Evolutionary conservation across 208 protist genomes (phyloP).

Genomic region (Crithidia brevicula): DNA sequence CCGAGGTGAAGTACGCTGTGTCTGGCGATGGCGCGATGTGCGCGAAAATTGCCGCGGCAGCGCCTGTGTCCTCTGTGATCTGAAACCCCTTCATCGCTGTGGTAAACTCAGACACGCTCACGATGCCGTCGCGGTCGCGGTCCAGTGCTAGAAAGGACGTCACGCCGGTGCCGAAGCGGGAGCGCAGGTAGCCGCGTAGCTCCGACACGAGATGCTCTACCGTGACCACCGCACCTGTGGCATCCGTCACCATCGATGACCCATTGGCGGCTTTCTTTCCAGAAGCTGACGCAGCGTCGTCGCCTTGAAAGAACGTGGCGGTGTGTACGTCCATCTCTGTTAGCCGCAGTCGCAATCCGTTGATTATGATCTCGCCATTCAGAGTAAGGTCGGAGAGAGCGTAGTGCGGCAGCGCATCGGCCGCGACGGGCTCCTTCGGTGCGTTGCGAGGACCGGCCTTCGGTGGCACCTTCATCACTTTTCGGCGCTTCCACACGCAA

Average conservation of each 20-base stretch:
- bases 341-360: slow-evolving; percentile 74
- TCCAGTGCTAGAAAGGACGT: slow-evolving; percentile 88
- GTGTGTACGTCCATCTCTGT: slow-evolving; percentile 84
- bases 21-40: slow-evolving; percentile 47
- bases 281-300: slow-evolving; percentile 33
- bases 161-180: slow-evolving; percentile 73
- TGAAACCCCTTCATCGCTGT: slow-evolving; percentile 64
- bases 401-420: slow-evolving; percentile 50
- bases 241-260: slow-evolving; percentile 27
- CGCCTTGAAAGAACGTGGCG: slow-evolving; percentile 57
- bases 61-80: slow-evolving; percentile 69
- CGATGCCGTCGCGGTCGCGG: slow-evolving; percentile 81
- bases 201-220: slow-evolving; percentile 59
- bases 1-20: slow-evolving; percentile 71
- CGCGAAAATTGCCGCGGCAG: slow-evolving; percentile 64
- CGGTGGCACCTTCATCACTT: slow-evolving; percentile 60
- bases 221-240: slow-evolving; percentile 35
- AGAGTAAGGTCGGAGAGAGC: slow-evolving; percentile 67
- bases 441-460: slow-evolving; percentile 47
- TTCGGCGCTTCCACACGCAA: slow-evolving; percentile 76
- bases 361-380: slow-evolving; percentile 70
- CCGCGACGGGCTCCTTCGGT: slow-evolving; percentile 17
- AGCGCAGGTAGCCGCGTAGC: slow-evolving; percentile 71
- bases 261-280: not conserved
- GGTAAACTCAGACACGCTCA: slow-evolving; percentile 78